Percentiles rank a stretch among this genome's conserved stretches.
phyloP scores from a whole-genome alignment of 1,284 basidiomycete species.

The Rhodotorula sp. region DNA sequence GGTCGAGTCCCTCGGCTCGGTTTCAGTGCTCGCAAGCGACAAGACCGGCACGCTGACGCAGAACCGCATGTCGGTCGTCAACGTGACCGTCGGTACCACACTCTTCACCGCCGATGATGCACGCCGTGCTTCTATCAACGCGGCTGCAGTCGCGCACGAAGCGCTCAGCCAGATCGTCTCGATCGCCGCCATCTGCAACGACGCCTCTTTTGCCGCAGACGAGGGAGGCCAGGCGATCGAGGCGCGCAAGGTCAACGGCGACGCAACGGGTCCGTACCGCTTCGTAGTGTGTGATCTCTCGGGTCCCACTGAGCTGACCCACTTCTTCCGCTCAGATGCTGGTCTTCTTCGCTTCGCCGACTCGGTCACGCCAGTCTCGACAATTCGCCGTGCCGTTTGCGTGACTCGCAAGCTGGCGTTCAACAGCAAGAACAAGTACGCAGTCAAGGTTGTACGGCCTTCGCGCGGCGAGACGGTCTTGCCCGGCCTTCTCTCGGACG shows the following conservation, averaged over 20 bases:
- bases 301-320: not conserved
- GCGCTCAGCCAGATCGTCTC: conserved; percentile 5
- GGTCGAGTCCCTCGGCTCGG: conserved; percentile 63
- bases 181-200: conserved; percentile 63
- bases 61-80: conserved; percentile 54
- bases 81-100: conserved; percentile 41
- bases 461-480: not conserved
- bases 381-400: not conserved
- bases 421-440: conserved; percentile 33
- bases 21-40: conserved; percentile 62
- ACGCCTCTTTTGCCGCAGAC: conserved; percentile 59
- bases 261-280: conserved; percentile 48
- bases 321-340: not conserved
- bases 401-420: conserved; percentile 20
- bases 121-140: conserved; percentile 48
- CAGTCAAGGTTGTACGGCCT: conserved; percentile 25
- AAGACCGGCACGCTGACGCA: conserved; percentile 60
- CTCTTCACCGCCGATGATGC: conserved; percentile 3
- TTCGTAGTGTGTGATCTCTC: not conserved
- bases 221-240: conserved; percentile 51
- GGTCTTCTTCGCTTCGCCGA: conserved; percentile 27
- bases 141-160: conserved; percentile 45
- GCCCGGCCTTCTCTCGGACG: not conserved
- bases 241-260: conserved; percentile 61
- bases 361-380: not conserved